These are phyloP conservation scores for Citrus trifoliata DNA, from an alignment of 345 rosid genomes.

Conservation along the genomic window DNA sequence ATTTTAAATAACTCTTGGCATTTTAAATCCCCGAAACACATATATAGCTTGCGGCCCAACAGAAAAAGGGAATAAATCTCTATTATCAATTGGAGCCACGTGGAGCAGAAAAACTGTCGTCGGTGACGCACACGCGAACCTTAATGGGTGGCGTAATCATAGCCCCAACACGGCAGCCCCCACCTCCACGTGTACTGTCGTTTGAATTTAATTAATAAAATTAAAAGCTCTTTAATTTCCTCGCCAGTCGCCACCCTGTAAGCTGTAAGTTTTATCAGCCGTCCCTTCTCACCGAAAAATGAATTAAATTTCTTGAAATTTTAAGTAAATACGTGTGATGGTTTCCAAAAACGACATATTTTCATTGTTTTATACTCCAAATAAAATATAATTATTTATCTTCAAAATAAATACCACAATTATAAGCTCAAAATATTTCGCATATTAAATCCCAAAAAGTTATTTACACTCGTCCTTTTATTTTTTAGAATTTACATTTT, in stretches of 20 bases:
- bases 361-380: background rate
- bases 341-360: background rate
- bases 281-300: background rate
- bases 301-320: background rate
- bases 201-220: background rate
- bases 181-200: slow-evolving; percentile 17
- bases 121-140: slow-evolving; percentile 1
- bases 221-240: background rate
- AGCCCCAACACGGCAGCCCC: background rate
- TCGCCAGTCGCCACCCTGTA: background rate
- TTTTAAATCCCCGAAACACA: too few relatives aligned
- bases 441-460: too few relatives aligned
- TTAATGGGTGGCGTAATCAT: background rate
- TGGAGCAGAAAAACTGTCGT: background rate
- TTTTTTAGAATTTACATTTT: too few relatives aligned
- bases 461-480: too few relatives aligned
- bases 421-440: background rate
- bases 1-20: too few relatives aligned
- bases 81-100: background rate
- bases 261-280: background rate
- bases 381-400: too few relatives aligned
- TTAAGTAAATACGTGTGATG: background rate
- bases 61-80: background rate
- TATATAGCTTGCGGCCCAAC: background rate
- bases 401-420: background rate